phyloP scores from a whole-genome alignment of 805 yeast genomes.

The Saccharomycopsis amapae region DNA sequence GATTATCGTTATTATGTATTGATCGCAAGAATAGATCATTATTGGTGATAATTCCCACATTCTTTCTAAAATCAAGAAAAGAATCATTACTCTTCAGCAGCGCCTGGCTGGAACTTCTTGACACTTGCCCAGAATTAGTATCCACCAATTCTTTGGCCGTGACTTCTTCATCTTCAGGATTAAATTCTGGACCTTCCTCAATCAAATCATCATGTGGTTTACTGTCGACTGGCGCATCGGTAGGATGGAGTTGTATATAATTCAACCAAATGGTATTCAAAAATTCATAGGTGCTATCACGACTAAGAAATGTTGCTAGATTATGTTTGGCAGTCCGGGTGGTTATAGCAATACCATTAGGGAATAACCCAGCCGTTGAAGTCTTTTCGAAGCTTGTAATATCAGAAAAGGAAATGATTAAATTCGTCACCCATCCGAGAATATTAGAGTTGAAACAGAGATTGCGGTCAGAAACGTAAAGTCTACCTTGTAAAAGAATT shows the following conservation, averaged over 20 bases:
- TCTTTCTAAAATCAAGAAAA: not conserved
- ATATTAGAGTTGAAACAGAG: constrained; percentile 83
- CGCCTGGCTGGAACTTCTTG: too few species aligned
- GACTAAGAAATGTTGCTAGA: constrained; percentile 80
- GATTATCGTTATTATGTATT: not conserved
- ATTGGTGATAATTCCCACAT: not conserved
- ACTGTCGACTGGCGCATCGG: not conserved
- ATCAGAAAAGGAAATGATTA: constrained; percentile 65
- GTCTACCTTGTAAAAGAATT: constrained; percentile 77
- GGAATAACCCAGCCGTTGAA: constrained; percentile 81
- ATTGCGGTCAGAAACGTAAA: constrained; percentile 71
- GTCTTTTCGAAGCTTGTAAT: constrained; percentile 70
- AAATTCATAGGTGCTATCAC: constrained; percentile 71
- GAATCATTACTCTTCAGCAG: not conserved
- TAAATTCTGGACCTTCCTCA: constrained; percentile 1
- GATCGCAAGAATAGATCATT: constrained; percentile 3
- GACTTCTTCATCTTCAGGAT: not conserved
- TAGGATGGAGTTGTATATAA: constrained; percentile 16
- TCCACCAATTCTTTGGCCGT: not conserved
- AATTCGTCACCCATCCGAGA: constrained; percentile 84
- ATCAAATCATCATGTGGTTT: not conserved
- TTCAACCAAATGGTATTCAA: constrained; percentile 63
- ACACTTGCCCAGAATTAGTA: not conserved
- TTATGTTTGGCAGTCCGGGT: constrained; percentile 55
- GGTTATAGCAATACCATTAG: constrained; percentile 76